Conservation (phyloP, 345 rosid genomes). For the Anastatica hierochuntica region DNA sequence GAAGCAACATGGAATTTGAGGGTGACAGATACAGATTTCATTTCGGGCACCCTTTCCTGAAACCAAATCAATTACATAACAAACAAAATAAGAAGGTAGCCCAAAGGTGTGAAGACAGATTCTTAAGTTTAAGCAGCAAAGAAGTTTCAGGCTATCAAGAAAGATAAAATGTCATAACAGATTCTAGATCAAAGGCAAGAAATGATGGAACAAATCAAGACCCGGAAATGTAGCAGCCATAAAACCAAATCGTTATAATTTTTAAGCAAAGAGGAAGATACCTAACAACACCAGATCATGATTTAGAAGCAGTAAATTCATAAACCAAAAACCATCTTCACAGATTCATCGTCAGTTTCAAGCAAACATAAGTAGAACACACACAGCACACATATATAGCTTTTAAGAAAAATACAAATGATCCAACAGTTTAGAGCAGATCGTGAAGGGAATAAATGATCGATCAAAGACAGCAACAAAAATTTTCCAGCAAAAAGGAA, state of each 20-base stretch:
- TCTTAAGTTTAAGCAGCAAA: constrained; percentile 3
- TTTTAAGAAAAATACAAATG: not conserved
- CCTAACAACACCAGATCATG: not conserved
- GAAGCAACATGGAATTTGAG: constrained; percentile 39
- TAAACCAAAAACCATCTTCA: not conserved
- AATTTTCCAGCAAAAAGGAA: not conserved
- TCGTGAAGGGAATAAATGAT: no score
- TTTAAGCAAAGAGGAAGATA: not conserved
- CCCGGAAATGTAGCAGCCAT: not conserved
- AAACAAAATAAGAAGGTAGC: not conserved
- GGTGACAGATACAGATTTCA: constrained; percentile 39
- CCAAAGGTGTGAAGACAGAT: not conserved
- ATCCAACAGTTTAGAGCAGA: no score
- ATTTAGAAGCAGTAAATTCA: not conserved
- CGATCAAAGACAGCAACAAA: not conserved
- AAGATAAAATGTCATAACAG: no score
- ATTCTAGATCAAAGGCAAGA: not conserved
- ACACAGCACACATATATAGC: not conserved
- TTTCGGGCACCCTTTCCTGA: constrained; percentile 27
- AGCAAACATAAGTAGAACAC: constrained; percentile 2
- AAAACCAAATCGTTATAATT: not conserved
- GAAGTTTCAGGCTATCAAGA: not conserved
- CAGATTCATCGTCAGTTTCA: not conserved
- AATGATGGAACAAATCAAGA: constrained; percentile 2
- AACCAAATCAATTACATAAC: constrained; percentile 8